A percentile compares a stretch with the other conserved stretches of the same genome.
These are phyloP conservation scores for Leishmania turanica DNA, from an alignment of 208 protist species.

Conservation along the genomic window DNA sequence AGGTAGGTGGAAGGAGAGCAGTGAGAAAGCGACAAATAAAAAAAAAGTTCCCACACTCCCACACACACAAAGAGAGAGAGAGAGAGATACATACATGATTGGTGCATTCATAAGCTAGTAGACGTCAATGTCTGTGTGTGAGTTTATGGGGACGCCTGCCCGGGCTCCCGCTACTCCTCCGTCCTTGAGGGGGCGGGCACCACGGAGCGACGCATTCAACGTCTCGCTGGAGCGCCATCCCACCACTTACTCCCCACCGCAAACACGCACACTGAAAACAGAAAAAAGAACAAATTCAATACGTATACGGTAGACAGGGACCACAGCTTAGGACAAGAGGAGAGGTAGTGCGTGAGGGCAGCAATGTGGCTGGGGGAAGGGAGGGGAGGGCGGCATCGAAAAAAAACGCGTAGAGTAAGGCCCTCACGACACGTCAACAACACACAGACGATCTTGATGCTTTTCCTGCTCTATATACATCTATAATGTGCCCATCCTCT, in stretches of 20 bases:
- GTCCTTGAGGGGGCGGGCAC: not conserved
- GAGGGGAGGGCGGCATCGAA: not conserved
- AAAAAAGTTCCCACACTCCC: not conserved
- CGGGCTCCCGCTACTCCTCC: not conserved
- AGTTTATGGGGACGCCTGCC: not conserved
- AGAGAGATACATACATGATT: not conserved
- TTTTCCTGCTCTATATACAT: slow-evolving; percentile 7
- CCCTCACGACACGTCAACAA: not conserved
- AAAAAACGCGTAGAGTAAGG: not conserved
- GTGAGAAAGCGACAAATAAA: not conserved
- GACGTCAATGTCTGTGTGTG: not conserved
- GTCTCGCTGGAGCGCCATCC: not conserved
- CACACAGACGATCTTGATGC: not conserved
- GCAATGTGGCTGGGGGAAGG: not conserved
- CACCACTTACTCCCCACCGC: not conserved
- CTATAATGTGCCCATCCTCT: not conserved
- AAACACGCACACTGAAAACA: not conserved
- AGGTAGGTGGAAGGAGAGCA: not conserved
- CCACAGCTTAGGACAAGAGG: not conserved
- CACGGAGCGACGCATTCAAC: not conserved
- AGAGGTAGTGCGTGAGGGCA: not conserved
- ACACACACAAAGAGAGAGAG: too few relatives aligned
- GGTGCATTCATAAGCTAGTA: not conserved
- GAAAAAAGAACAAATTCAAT: not conserved
- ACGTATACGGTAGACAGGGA: not conserved